Percentiles rank a stretch among this genome's conserved stretches.
These are phyloP conservation scores for Tilletia indica DNA, from an alignment of 1,284 basidiomycete species.

Conservation along the genomic window DNA sequence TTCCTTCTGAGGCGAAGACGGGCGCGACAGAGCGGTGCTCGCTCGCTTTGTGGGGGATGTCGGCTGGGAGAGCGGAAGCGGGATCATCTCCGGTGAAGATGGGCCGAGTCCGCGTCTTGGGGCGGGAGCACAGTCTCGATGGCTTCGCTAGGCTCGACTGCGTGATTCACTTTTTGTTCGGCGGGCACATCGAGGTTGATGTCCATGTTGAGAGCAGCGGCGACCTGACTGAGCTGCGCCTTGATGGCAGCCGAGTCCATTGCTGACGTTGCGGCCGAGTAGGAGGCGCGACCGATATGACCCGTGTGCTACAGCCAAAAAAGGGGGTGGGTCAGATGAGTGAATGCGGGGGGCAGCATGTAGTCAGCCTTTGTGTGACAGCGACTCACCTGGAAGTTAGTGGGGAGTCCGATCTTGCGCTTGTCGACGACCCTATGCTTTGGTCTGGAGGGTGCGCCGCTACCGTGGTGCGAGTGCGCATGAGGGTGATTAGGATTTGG, in stretches of 20 bases:
- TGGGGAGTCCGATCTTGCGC: constrained; percentile 10
- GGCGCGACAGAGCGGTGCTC: not conserved
- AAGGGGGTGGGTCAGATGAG: not conserved
- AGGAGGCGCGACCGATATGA: not conserved
- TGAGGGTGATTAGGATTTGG: not conserved
- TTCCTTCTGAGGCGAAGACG: not conserved
- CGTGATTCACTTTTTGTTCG: not conserved
- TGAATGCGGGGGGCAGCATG: not conserved
- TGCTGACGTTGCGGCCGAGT: constrained; percentile 2
- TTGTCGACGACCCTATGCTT: constrained; percentile 8
- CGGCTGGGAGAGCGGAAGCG: not conserved
- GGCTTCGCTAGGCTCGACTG: not conserved
- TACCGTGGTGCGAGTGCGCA: constrained; percentile 1
- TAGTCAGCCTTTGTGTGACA: not conserved
- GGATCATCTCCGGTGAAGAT: not conserved
- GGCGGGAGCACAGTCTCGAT: too few species aligned
- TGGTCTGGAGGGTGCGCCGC: not conserved
- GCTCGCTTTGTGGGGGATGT: not conserved
- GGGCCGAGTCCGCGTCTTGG: not conserved
- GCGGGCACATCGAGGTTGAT: not conserved
- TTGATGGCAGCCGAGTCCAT: constrained; percentile 9
- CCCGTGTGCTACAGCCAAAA: not conserved
- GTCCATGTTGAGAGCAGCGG: constrained; percentile 11
- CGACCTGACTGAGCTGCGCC: constrained; percentile 12
- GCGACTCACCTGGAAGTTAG: constrained; percentile 14